Evolutionary conservation across 116 monocot species (phyloP).

Genomic region (Posidonia oceanica): DNA sequence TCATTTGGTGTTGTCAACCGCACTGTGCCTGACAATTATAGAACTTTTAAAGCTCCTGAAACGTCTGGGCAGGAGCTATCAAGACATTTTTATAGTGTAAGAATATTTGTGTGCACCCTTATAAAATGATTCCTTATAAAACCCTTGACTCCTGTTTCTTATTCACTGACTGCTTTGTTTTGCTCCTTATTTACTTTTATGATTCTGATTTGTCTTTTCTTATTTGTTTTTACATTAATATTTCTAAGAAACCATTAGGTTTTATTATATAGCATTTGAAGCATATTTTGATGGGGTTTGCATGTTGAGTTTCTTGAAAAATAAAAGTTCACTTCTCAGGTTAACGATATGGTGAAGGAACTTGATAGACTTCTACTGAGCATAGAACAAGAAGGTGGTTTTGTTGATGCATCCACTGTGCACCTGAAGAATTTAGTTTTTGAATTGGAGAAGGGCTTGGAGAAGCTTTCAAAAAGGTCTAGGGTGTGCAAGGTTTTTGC

Average conservation of each 20-base stretch:
- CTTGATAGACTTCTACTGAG: conserved; percentile 54
- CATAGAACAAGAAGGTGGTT: conserved; percentile 68
- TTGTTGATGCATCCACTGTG: conserved; percentile 46
- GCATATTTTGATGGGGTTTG: neutral
- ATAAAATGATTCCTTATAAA: neutral
- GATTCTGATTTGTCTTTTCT: neutral
- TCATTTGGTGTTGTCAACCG: conserved; percentile 11
- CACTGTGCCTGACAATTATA: conserved; percentile 10
- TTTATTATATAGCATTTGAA: neutral
- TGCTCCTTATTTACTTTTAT: neutral
- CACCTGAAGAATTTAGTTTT: conserved; percentile 40
- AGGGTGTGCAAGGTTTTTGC: conserved; percentile 40
- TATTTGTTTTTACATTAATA: no score
- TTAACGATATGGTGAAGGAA: conserved; percentile 62
- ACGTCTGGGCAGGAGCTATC: conserved; percentile 38
- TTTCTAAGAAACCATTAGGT: neutral
- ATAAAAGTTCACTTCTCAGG: conserved; percentile 19
- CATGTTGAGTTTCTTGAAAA: no score
- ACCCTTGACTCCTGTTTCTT: neutral
- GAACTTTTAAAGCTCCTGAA: conserved; percentile 20
- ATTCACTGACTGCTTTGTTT: neutral
- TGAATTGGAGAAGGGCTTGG: conserved; percentile 45
- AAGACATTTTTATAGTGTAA: conserved; percentile 77
- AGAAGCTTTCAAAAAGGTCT: conserved; percentile 37
- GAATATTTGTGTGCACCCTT: conserved; percentile 7